phyloP scores from a whole-genome alignment of 805 yeast species.

The Diddensiella transvaalensis region DNA sequence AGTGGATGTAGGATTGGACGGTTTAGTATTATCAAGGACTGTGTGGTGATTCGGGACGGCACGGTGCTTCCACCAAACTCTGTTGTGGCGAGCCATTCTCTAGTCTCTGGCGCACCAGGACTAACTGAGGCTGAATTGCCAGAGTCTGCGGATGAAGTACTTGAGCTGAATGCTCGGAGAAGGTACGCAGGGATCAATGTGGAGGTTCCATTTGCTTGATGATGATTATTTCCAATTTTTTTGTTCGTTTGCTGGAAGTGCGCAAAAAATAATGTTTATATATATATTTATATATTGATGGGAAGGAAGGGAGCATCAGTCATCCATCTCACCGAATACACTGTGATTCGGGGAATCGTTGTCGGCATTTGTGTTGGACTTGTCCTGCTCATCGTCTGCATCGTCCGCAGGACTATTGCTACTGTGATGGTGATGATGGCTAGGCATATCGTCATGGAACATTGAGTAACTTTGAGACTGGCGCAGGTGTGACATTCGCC shows the following conservation, averaged over 20 bases:
- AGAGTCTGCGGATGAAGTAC: conserved; percentile 30
- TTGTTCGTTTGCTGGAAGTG: no score
- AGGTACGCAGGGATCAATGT: conserved; percentile 27
- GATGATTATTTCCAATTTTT: no score
- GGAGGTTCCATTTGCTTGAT: conserved; percentile 9
- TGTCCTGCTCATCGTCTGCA: conserved; percentile 12
- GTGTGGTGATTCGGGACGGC: conserved; percentile 33
- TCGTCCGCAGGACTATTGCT: conserved; percentile 11
- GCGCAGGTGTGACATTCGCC: conserved; percentile 23
- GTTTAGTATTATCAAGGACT: conserved; percentile 37
- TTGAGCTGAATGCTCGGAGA: conserved; percentile 31
- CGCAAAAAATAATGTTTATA: conserved; percentile 1
- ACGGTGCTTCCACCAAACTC: conserved; percentile 34
- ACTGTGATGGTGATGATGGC: conserved; percentile 6
- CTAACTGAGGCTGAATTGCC: conserved; percentile 27
- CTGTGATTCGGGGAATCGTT: conserved; percentile 28
- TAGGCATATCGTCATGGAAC: conserved; percentile 6
- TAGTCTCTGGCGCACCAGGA: conserved; percentile 28
- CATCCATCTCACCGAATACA: conserved; percentile 40
- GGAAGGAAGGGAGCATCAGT: no score
- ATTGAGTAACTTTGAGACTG: conserved; percentile 9
- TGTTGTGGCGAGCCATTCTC: conserved; percentile 35
- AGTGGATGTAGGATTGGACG: conserved; percentile 32
- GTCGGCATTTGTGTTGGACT: conserved; percentile 22
- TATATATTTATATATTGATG: neutral